These are phyloP conservation scores for Vickermania ingenoplastis DNA, from an alignment of 208 protist species.

Conservation along the genomic window DNA sequence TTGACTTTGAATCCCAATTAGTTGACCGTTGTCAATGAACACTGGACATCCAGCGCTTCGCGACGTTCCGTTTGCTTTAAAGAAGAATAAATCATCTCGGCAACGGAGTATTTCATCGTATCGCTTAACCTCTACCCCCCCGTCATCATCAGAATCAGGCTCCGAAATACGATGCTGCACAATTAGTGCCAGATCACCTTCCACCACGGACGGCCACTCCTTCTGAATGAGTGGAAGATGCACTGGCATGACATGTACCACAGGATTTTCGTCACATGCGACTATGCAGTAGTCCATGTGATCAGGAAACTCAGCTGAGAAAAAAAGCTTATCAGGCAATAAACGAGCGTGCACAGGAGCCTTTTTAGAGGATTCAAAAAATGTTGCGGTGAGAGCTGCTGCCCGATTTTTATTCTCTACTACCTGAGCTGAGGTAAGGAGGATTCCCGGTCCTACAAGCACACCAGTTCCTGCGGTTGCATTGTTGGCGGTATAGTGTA, in stretches of 20 bases:
- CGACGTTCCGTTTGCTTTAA: conserved; percentile 59
- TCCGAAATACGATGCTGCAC: conserved; percentile 75
- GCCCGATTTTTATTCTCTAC: conserved; percentile 20
- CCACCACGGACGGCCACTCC: conserved; percentile 65
- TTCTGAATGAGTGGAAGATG: conserved; percentile 51
- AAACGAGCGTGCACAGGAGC: conserved; percentile 45
- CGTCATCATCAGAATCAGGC: background rate
- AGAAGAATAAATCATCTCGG: conserved; percentile 57
- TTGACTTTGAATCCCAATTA: conserved; percentile 85
- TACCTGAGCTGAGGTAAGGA: conserved; percentile 53
- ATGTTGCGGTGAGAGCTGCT: conserved; percentile 46
- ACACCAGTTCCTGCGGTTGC: conserved; percentile 55
- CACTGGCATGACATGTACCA: conserved; percentile 72
- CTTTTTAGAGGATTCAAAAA: conserved; percentile 89
- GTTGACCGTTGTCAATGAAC: conserved; percentile 77
- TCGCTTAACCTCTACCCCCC: conserved; percentile 55
- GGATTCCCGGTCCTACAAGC: conserved; percentile 49
- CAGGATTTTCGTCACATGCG: conserved; percentile 51
- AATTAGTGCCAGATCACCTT: conserved; percentile 76
- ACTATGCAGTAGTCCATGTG: conserved; percentile 89
- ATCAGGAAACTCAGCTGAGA: conserved; percentile 64
- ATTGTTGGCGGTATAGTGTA: conserved; percentile 21
- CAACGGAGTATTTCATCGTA: conserved; percentile 82
- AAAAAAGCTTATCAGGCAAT: conserved; percentile 63
- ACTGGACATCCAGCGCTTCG: conserved; percentile 71